Conservation (phyloP, 371 early-diverging fungal genomes). For the Vairimorpha ceranae region DNA sequence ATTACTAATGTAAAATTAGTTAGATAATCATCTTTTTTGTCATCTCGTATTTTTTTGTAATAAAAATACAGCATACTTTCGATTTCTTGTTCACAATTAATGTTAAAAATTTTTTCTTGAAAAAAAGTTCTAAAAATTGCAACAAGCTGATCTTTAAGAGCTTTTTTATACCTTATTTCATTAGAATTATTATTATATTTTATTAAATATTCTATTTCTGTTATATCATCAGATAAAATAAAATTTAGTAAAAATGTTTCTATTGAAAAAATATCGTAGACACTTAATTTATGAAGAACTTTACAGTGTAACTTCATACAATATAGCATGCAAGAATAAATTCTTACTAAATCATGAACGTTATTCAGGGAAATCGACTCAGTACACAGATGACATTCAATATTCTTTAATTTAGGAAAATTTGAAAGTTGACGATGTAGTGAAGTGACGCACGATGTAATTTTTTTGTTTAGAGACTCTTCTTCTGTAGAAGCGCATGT, state of each 20-base stretch:
- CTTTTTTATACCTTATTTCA: conserved; percentile 16
- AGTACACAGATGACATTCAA: conserved; percentile 24
- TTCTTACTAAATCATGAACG: conserved; percentile 22
- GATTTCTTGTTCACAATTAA: conserved; percentile 59
- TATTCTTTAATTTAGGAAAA: conserved; percentile 8
- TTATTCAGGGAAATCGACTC: conserved; percentile 9
- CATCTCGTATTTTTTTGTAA: conserved; percentile 14
- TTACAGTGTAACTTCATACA: conserved; percentile 18
- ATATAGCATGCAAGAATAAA: conserved; percentile 7
- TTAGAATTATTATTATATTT: conserved; percentile 7
- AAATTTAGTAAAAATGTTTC: conserved; percentile 26
- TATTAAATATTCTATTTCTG: conserved; percentile 1
- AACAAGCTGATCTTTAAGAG: conserved; percentile 25
- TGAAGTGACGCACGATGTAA: not conserved
- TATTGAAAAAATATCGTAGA: conserved; percentile 10
- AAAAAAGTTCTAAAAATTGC: conserved; percentile 13
- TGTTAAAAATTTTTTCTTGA: conserved; percentile 26
- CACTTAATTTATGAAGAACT: not conserved
- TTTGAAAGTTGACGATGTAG: not conserved
- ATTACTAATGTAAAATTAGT: conserved; percentile 19
- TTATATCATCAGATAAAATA: not conserved
- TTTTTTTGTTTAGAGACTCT: not conserved
- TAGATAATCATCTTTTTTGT: not conserved
- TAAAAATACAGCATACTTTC: conserved; percentile 50
- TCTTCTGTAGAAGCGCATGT: not conserved